Evolutionary conservation across 2,329 filamentous ascomycete genomes (phyloP).

Genomic region (Didymella glomerata): DNA sequence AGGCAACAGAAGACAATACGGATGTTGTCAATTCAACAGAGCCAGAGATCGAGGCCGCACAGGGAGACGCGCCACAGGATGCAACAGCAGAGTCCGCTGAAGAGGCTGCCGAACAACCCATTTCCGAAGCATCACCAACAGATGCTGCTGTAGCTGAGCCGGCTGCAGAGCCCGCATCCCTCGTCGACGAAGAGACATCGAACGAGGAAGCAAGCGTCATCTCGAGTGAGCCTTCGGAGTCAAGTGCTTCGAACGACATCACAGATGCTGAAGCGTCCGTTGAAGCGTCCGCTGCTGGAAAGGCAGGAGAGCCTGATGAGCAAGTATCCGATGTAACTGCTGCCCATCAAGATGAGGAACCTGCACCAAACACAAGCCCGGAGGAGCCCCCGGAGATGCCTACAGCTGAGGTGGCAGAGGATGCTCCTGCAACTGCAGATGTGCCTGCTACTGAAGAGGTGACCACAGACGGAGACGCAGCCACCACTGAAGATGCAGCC

Average conservation of each 20-base stretch:
- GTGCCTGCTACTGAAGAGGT: not conserved
- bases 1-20: not conserved
- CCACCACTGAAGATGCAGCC: too few relatives aligned
- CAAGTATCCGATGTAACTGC: not conserved
- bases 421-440: not conserved
- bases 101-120: not conserved
- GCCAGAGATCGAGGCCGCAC: not conserved
- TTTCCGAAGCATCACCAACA: not conserved
- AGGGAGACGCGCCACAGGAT: conserved; percentile 2
- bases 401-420: not conserved
- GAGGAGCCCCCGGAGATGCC: not conserved
- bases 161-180: not conserved
- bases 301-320: not conserved
- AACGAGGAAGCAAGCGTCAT: not conserved
- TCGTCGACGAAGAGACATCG: not conserved
- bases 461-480: too few relatives aligned
- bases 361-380: not conserved
- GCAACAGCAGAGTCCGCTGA: not conserved
- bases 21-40: not conserved
- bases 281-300: too few relatives aligned
- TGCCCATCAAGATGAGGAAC: not conserved
- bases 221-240: not conserved
- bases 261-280: not conserved
- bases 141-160: not conserved
- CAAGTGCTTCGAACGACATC: not conserved